Evolutionary conservation across 768 basidiomycete species (phyloP), one percentile per base, ranked within the genome.

Genomic region (Suillus sp.): DNA sequence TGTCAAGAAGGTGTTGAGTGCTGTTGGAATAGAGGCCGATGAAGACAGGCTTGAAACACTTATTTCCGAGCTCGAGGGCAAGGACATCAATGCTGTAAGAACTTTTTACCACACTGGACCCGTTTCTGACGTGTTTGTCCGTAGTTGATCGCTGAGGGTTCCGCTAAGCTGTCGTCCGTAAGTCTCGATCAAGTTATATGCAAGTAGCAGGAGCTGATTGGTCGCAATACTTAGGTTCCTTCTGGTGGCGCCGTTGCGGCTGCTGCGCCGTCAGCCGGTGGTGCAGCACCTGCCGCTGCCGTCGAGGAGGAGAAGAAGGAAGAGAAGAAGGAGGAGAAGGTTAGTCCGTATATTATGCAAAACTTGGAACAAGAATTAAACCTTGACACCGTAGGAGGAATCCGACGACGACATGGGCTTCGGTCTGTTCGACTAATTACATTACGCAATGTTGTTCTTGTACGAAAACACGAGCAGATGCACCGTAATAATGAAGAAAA

Each of bases 401-500:
- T 93, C 92, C 61, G 95, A 96, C 84, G 96, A 97, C 71, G 96
- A 97, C 81, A 97, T 97, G 95, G 95, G 95, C 83, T 98, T 98
- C 80, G 95, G 95, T 82, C 86, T 97, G 67, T 97, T 97, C 84
- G 95, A 97, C 84, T 97, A 89, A 83, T 64, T 67, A 43, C 51
- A 47, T 65, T 69, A 65, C 18, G 25, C 60, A 32, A 22, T 56
- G 18, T 60, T 62, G 59, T 62, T 61, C 22, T 22, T 61, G 16
- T 59, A 62, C 61, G 37, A 37, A 48, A 62, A 59, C 42, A 42
- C 50, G 55, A 40, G 30, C 20, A 48, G 47, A 60, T 62, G 4
- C 48, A 22, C 2, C 62, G 38, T 62, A 62, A 64, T 62, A 63
- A 64, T 64, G 62, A 63, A 14, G 27, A 35, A 27, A 35, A 16